Evolutionary conservation across 2,329 filamentous ascomycete genomes (phyloP), one percentile per base, ranked within the genome.

Genomic region (Trichoderma cornu-damae): DNA sequence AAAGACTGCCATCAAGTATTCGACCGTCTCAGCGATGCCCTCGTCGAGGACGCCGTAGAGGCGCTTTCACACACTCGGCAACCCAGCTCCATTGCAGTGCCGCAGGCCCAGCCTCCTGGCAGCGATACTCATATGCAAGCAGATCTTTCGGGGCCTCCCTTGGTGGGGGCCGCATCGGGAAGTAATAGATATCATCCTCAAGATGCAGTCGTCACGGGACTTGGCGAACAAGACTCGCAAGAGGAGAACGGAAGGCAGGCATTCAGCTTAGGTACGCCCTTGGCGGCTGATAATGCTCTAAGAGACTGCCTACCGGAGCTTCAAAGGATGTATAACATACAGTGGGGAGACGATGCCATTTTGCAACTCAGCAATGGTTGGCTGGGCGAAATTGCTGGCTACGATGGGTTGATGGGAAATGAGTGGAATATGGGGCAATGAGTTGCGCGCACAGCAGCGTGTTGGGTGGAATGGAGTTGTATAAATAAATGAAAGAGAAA

Each of bases 1-100:
- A 65, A 72, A 3, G 70, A 72, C 34, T 75, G 72, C 35, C 73
- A 73, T 16, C 72, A 76, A 50, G 68, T 77, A 0, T 77, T 77
- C 57, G 73, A 76, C 44, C 63, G 70, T 0, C 63, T 77, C 2
- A 74, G 73, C 34, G 73, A 76, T 60, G 75, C 75, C 1, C 69
- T 77, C 0, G 61, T 77, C 0, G 66, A 67, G 0, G 75, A 77
- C 40, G 69, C 72, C 0, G 69, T 76, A 4, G 72, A 73, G 40
- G 64, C 67, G 2, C 6, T 44, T 7, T 44, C 40, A 44, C 40
- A 44, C 24, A 44, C 12, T 44, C 40, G 40, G 20, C 40, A 44
- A 0, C 24, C 22, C 2, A 7, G 40, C 22, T 44, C 40, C 1
- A 7, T 44, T n/a, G 24, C 40, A 14, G 40, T 14, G 14, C 12